phyloP scores from a whole-genome alignment of 2,329 filamentous ascomycete species.

The Pezicula carpinea region DNA sequence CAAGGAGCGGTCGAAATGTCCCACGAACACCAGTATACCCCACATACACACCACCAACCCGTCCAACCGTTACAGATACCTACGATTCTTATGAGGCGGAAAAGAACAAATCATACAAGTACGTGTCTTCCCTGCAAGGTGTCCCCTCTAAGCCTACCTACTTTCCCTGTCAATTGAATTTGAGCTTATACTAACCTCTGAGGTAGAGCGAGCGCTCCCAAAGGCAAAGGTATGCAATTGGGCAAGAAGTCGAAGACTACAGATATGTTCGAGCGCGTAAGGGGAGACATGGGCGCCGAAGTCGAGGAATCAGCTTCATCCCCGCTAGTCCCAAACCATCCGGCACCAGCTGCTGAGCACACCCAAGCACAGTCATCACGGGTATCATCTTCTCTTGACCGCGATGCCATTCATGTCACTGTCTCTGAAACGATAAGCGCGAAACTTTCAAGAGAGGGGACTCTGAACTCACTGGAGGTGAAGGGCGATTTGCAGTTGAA shows the following conservation, averaged over 20 bases:
- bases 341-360: constrained; percentile 47
- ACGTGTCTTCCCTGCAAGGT: constrained; percentile 34
- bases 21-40: constrained; percentile 80
- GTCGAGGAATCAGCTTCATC: constrained; percentile 60
- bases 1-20: constrained; percentile 65
- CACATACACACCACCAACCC: constrained; percentile 77
- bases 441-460: constrained; percentile 81
- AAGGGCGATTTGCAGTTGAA: constrained; percentile 90
- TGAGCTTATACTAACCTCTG: constrained; percentile 21
- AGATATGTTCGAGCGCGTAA: constrained; percentile 94
- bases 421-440: constrained; percentile 88
- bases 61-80: constrained; percentile 69
- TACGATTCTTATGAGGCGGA: constrained; percentile 96
- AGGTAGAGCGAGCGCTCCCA: constrained; percentile 56
- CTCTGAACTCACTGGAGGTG: constrained; percentile 79
- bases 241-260: constrained; percentile 98
- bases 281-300: constrained; percentile 84
- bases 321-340: constrained; percentile 58
- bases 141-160: no score
- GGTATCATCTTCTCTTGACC: constrained; percentile 65
- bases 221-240: constrained; percentile 98
- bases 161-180: no score
- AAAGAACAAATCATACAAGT: constrained; percentile 92
- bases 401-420: constrained; percentile 82
- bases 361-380: constrained; percentile 44